phyloP scores from a whole-genome alignment of 805 yeast species.

The Cyberlindnera xylosilytica region DNA sequence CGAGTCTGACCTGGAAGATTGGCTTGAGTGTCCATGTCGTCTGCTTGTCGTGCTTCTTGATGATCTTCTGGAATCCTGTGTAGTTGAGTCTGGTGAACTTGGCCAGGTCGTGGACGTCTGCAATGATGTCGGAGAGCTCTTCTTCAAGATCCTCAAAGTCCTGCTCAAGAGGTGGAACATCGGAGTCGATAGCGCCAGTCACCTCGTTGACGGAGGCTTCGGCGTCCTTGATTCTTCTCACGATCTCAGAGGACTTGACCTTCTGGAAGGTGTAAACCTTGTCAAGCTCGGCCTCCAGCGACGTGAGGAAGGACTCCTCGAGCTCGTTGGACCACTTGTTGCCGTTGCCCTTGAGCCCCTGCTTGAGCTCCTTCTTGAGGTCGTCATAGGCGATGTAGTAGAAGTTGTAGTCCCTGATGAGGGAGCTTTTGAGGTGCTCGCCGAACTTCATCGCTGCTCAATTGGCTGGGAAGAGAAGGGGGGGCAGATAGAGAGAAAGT shows the following conservation, averaged over 20 bases:
- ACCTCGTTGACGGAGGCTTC: constrained; percentile 70
- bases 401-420: constrained; percentile 85
- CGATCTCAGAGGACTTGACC: constrained; percentile 82
- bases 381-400: constrained; percentile 93
- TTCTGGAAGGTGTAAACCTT: constrained; percentile 90
- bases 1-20: constrained; percentile 87
- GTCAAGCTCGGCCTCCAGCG: constrained; percentile 79
- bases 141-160: constrained; percentile 74
- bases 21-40: constrained; percentile 82
- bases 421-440: constrained; percentile 83
- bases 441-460: constrained; percentile 90
- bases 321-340: constrained; percentile 68
- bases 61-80: constrained; percentile 94
- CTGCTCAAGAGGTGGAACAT: constrained; percentile 52
- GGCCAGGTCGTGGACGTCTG: constrained; percentile 95
- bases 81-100: constrained; percentile 91
- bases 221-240: constrained; percentile 78
- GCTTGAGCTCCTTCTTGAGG: constrained; percentile 75
- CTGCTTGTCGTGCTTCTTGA: constrained; percentile 93
- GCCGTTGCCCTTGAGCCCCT: constrained; percentile 56
- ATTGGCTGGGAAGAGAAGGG: no score
- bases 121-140: constrained; percentile 81
- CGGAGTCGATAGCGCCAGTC: constrained; percentile 51
- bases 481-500: neutral
- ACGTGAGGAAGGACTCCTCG: constrained; percentile 77